Conservation (phyloP, 2,329 filamentous ascomycete species). For the Trichoderma asperellum region DNA sequence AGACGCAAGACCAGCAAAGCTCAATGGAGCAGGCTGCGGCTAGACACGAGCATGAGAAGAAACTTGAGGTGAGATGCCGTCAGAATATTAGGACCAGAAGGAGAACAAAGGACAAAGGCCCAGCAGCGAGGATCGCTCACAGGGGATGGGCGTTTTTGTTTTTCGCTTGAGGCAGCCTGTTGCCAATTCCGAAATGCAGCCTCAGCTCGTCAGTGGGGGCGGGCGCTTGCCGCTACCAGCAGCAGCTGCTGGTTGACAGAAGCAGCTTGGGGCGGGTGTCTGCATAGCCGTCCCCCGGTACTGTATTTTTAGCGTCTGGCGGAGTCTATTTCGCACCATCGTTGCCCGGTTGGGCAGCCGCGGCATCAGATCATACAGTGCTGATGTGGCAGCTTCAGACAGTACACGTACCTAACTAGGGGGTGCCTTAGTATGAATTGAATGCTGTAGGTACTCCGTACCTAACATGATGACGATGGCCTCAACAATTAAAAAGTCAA, state of each 20-base stretch:
- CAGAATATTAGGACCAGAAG: background rate
- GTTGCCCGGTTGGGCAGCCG: background rate
- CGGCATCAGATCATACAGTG: background rate
- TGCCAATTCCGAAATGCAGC: constrained; percentile 6
- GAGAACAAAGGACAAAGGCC: background rate
- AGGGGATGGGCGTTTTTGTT: background rate
- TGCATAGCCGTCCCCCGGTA: constrained; percentile 17
- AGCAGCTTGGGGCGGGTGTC: constrained; percentile 1
- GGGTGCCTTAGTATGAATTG: too few relatives aligned
- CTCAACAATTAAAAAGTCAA: background rate
- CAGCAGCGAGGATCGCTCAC: background rate
- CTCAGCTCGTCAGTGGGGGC: constrained; percentile 11
- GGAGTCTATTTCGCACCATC: background rate
- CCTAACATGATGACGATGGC: background rate
- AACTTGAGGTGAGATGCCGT: background rate
- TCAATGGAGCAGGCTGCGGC: constrained; percentile 10
- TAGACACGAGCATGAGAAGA: background rate
- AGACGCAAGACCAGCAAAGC: background rate
- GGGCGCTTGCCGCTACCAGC: constrained; percentile 15
- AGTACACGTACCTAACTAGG: too few relatives aligned
- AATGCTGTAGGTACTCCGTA: background rate
- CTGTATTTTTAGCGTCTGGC: constrained; percentile 8
- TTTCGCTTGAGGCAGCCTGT: constrained; percentile 2
- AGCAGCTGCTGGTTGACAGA: background rate
- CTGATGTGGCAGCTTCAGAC: background rate